Evolutionary conservation across 768 basidiomycete species (phyloP).

Genomic region (Cystofilobasidium ferigula): DNA sequence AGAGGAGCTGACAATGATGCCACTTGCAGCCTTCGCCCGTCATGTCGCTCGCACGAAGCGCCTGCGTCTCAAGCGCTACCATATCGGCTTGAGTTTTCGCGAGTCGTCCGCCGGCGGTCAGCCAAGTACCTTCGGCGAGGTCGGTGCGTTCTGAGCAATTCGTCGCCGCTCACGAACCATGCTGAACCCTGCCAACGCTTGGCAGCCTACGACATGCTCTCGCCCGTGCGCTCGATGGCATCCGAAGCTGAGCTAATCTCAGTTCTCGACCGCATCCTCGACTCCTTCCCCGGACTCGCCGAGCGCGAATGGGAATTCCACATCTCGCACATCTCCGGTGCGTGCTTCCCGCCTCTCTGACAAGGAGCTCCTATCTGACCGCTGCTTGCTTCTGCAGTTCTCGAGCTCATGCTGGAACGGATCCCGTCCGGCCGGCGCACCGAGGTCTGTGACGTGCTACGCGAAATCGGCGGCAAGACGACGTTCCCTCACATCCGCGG

Average conservation of each 20-base stretch:
- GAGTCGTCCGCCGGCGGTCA: constrained; percentile 30
- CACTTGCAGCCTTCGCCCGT: constrained; percentile 15
- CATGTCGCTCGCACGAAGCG: constrained; percentile 23
- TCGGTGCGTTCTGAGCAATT: not conserved
- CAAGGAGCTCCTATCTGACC: too few relatives aligned
- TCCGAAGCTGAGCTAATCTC: constrained; percentile 61
- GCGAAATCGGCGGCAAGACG: constrained; percentile 15
- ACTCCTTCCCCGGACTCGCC: constrained; percentile 33
- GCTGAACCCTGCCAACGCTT: constrained; percentile 29
- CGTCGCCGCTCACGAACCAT: not conserved
- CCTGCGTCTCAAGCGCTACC: constrained; percentile 69
- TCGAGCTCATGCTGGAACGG: constrained; percentile 53
- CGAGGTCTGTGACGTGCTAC: constrained; percentile 55
- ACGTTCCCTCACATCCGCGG: constrained; percentile 20
- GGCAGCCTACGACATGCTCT: constrained; percentile 67
- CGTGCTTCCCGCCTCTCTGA: not conserved
- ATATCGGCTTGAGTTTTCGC: constrained; percentile 61
- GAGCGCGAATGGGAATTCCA: constrained; percentile 26
- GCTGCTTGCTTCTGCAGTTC: constrained; percentile 35
- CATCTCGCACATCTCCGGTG: constrained; percentile 18
- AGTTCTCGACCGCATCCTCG: constrained; percentile 7
- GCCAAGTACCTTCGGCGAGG: constrained; percentile 20
- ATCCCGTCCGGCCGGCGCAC: constrained; percentile 50
- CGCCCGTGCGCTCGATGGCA: constrained; percentile 52
- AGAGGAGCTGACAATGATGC: not conserved